Conservation (phyloP, 169 alveolate genomes). For the Eimeria sp. region DNA sequence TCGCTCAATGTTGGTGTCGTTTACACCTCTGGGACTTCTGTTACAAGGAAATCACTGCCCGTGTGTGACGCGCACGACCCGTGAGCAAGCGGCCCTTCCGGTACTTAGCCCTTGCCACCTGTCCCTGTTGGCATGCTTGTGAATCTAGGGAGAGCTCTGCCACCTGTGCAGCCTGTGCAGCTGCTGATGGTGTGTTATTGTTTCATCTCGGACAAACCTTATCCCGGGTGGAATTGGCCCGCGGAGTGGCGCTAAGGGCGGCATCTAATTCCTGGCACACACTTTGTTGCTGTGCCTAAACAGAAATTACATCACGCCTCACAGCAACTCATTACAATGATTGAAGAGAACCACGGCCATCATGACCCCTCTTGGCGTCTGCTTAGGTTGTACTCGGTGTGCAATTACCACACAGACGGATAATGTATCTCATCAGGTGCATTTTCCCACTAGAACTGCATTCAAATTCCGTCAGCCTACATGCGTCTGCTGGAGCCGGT, state of each 20-base stretch:
- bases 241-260: conserved; percentile 40
- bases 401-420: background rate
- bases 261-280: conserved; percentile 60
- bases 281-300: conserved; percentile 56
- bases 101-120: background rate
- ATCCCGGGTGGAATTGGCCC: conserved; percentile 3
- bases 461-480: background rate
- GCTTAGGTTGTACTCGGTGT: background rate
- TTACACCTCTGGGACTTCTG: background rate
- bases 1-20: background rate
- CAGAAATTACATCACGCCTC: background rate
- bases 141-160: background rate
- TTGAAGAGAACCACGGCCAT: background rate
- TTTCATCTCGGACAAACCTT: background rate
- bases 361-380: background rate
- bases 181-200: background rate
- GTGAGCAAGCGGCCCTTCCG: background rate
- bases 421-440: background rate
- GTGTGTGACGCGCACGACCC: background rate
- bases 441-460: background rate
- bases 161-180: background rate
- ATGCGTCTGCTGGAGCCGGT: conserved; percentile 85
- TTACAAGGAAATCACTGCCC: background rate
- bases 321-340: background rate
- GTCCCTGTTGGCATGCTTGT: background rate